Evolutionary conservation across 345 rosid species (phyloP).

Genomic region (Brassica carinata): DNA sequence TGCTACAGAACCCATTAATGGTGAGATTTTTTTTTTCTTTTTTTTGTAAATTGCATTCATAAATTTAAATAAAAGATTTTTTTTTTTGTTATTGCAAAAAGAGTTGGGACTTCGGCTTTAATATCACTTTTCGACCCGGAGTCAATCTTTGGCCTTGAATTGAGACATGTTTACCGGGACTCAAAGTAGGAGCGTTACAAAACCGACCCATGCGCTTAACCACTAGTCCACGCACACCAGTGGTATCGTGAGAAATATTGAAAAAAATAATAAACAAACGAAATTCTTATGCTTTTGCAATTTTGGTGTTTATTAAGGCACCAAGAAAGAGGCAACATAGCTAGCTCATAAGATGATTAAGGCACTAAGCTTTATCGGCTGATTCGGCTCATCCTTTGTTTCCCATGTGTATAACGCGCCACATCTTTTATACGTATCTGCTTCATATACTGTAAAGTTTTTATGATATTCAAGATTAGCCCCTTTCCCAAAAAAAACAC

Average conservation of each 20-base stretch:
- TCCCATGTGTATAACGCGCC: not conserved
- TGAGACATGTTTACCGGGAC: not conserved
- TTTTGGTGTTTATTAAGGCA: not conserved
- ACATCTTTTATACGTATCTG: not conserved
- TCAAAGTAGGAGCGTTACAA: not conserved
- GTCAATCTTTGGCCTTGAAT: too few relatives aligned
- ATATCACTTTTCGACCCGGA: not conserved
- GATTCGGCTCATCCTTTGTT: not conserved
- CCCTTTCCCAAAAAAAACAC: not conserved
- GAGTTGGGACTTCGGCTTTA: not conserved
- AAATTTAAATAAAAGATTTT: too few relatives aligned
- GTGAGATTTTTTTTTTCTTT: not conserved
- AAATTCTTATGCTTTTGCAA: not conserved
- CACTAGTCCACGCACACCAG: not conserved
- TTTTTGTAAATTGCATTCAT: too few relatives aligned
- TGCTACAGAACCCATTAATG: not conserved
- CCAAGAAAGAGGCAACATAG: not conserved
- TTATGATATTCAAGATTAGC: conserved; percentile 8
- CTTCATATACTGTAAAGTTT: not conserved
- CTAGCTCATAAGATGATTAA: conserved; percentile 3
- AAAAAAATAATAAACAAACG: not conserved
- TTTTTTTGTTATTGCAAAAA: not conserved
- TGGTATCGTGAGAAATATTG: not conserved
- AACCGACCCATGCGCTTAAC: not conserved
- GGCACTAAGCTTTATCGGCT: not conserved